These are phyloP conservation scores for Penicillium sp. DNA, from an alignment of 2,329 filamentous ascomycete species.

Conservation along the genomic window DNA sequence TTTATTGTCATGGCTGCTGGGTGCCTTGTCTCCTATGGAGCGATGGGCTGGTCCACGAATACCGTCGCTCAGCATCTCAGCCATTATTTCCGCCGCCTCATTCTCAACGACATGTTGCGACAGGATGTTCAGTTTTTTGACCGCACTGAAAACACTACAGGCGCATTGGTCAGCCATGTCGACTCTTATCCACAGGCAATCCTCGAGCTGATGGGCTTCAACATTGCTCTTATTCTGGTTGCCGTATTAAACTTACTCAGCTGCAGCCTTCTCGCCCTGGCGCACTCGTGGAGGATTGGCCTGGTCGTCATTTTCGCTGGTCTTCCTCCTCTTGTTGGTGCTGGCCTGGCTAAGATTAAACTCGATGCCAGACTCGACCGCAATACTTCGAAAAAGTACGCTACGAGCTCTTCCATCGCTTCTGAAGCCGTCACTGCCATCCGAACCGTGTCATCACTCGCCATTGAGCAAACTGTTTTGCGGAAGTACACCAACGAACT, in stretches of 20 bases:
- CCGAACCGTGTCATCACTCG: constrained; percentile 88
- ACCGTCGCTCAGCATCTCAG: constrained; percentile 69
- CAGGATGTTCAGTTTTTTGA: constrained; percentile 96
- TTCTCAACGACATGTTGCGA: constrained; percentile 88
- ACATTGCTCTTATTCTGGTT: constrained; percentile 86
- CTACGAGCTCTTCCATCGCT: constrained; percentile 73
- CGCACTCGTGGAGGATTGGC: constrained; percentile 57
- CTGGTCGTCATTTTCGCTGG: constrained; percentile 54
- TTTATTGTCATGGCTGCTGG: constrained; percentile 73
- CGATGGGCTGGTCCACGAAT: constrained; percentile 69
- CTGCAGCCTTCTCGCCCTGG: constrained; percentile 53
- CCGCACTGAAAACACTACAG: constrained; percentile 83
- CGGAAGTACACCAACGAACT: constrained; percentile 71
- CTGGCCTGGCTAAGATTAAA: constrained; percentile 56
- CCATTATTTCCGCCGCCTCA: constrained; percentile 76
- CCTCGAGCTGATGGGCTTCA: constrained; percentile 77
- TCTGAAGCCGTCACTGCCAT: constrained; percentile 94
- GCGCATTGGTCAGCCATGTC: constrained; percentile 66
- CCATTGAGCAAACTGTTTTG: constrained; percentile 81
- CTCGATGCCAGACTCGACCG: constrained; percentile 76
- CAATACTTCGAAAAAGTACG: constrained; percentile 77
- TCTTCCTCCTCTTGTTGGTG: constrained; percentile 51
- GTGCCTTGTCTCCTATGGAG: constrained; percentile 44
- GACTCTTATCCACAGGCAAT: constrained; percentile 44
- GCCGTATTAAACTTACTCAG: constrained; percentile 59